These are phyloP conservation scores for Trypanosoma rangeli DNA, from an alignment of 208 protist genomes.

Conservation along the genomic window DNA sequence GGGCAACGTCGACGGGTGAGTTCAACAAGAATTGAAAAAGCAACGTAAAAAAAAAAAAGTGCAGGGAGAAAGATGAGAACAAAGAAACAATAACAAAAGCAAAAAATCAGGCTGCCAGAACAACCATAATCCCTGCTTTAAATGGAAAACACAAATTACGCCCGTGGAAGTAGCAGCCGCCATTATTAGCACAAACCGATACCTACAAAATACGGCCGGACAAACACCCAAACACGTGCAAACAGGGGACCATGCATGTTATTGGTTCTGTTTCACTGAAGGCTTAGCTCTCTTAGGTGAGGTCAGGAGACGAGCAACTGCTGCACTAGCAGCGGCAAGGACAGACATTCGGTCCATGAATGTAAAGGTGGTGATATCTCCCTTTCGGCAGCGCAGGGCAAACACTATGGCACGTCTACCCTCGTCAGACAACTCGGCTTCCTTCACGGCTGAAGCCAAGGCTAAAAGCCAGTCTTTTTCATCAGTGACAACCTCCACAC, in stretches of 20 bases:
- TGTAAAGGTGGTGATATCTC: conserved; percentile 21
- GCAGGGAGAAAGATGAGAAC: not conserved
- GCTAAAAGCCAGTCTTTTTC: conserved; percentile 16
- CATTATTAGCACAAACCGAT: not conserved
- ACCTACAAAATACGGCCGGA: too few relatives aligned
- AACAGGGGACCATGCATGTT: not conserved
- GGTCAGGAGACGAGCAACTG: conserved; percentile 10
- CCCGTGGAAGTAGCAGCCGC: not conserved
- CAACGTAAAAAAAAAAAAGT: conserved; percentile 19
- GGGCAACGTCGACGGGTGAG: not conserved
- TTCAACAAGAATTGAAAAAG: conserved; percentile 15
- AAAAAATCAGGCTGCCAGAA: not conserved
- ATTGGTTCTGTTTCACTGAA: not conserved
- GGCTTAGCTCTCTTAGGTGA: not conserved
- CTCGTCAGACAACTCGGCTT: conserved; percentile 3
- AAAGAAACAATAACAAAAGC: not conserved
- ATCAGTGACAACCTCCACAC: conserved; percentile 14
- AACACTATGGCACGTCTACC: conserved; percentile 12
- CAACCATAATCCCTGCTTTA: not conserved
- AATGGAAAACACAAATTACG: too few relatives aligned
- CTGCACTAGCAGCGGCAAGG: conserved; percentile 27
- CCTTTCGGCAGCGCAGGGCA: conserved; percentile 24
- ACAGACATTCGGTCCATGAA: conserved; percentile 31
- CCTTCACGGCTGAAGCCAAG: not conserved
- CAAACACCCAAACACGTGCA: not conserved